A percentile compares a stretch with the other conserved stretches of the same genome.
phyloP scores from a whole-genome alignment of 202 grass and related monocot species.

The Digitaria exilis region DNA sequence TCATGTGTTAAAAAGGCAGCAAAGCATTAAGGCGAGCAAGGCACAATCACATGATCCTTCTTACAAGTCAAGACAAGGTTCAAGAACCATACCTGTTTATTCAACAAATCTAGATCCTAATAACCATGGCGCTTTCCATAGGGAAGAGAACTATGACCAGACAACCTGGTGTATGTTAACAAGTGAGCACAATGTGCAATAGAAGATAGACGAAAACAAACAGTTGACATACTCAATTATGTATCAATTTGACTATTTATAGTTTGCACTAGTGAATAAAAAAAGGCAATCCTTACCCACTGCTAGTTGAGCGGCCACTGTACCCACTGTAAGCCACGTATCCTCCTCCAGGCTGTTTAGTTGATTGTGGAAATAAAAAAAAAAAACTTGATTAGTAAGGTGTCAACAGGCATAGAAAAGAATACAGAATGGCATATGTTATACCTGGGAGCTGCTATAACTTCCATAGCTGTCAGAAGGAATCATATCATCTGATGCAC shows the following conservation, averaged over 20 bases:
- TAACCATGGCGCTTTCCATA: conserved; percentile 86
- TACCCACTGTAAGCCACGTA: conserved; percentile 82
- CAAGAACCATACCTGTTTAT: conserved; percentile 62
- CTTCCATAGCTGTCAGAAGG: conserved; percentile 60
- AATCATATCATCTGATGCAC: conserved; percentile 60
- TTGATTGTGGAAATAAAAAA: conserved; percentile 30
- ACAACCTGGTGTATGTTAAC: conserved; percentile 59
- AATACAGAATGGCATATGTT: conserved; percentile 24
- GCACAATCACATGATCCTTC: conserved; percentile 37
- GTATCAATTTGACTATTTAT: conserved; percentile 12
- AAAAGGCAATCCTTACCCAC: conserved; percentile 67
- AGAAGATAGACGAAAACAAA: conserved; percentile 28
- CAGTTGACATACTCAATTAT: conserved; percentile 6
- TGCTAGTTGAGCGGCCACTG: conserved; percentile 61
- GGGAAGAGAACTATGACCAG: conserved; percentile 60
- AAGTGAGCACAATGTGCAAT: conserved; percentile 12
- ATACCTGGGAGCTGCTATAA: conserved; percentile 86
- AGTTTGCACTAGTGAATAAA: background rate
- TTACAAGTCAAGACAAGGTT: conserved; percentile 46
- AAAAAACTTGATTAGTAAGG: conserved; percentile 28
- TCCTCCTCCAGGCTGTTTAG: conserved; percentile 66
- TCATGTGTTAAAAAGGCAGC: conserved; percentile 53
- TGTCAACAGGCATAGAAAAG: background rate
- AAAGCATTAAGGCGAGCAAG: conserved; percentile 35
- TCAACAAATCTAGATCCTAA: conserved; percentile 49